Evolutionary conservation across 1,284 basidiomycete genomes (phyloP), one percentile per base, ranked within the genome.

Genomic region (Naganishia albida): DNA sequence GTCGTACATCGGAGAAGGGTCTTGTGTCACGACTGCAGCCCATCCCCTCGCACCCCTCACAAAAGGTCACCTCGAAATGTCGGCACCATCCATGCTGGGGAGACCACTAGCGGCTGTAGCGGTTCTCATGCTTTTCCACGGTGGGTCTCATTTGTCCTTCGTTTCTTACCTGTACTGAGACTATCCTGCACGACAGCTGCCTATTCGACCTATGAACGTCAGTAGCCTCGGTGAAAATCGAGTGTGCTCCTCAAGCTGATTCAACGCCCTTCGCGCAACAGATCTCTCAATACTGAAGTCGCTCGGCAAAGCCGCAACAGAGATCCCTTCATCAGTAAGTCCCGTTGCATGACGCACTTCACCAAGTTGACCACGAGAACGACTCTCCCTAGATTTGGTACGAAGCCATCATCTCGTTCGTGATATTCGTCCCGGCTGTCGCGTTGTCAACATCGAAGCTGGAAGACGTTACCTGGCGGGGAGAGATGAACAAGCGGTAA

Each of bases 191-290:
- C 8, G 10, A 6, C 66, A 79, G 78, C 77, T 51, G 78, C 77
- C 0, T 79, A 75, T 67, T 78, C 77, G 7, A 77, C 77, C 10
- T 79, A 77, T 69, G 78, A 79, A 67, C 72, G 78, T 77, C 59
- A 64, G 76, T 72, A 1, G 12, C 30, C 12, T 23, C 0, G 28
- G 16, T 0, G 20, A 20, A 18, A 12, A 3, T 26, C 10, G 34
- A 49, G 16, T n/a, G n/a, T n/a, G n/a, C 20, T 49, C 15, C 2
- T 23, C 51, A 34, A 15, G 13, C 25, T 25, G 15, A 50, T 60
- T 20, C 15, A 25, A 26, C 12, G 2, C 12, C 18, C 51, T 23
- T 55, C 7, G 53, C 46, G 1, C 16, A 18, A 48, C 67, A 78
- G 78, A 78, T 64, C 70, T 80, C 28, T 78, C 77, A 10, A 77